Base-by-base conservation (phyloP, 768 basidiomycete species). In the Vishniacozyma victoriae region DNA sequence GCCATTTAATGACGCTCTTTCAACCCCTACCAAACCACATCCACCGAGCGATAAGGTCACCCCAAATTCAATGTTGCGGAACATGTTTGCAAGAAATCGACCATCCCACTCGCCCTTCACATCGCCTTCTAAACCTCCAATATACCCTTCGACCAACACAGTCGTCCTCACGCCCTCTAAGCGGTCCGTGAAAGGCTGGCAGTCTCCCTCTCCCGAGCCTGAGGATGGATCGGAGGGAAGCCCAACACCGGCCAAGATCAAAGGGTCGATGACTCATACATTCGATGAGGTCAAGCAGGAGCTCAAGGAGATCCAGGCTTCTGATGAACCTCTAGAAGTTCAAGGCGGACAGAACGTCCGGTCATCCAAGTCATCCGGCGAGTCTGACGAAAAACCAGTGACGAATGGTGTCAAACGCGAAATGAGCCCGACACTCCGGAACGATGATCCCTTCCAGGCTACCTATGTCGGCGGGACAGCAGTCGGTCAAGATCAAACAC, bases 1-100 rank as follows among this genome's bases (percentile, higher is more conserved):
- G n/a, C 61, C 58, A 3, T 62, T 51, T 40, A 56, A 53, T 31
- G 49, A 56, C n/a, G 38, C 43, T 3, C 33, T 45, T 1, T 26
- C 37, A n/a, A 61, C 61, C 3, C 62, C 59, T 5, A 43, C 43
- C 7, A 60, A 60, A 43, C 48, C 53, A n/a, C 50, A 50, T 19
- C 54, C 56, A 14, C 48, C 59, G 9, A 60, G 55, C 41, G 57
- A 64, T 6, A 61, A 55, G 31, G 51, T 57, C 14, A 68, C 66
- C 1, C 66, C 66, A 3, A 64, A 52, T 4, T 56, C 60, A 3
- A 53, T 64, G 18, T 52, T 60, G 19, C 55, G 60, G 0, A 68
- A 68, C 42, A 36, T 64, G 0, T 68, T 68, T 26, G 57, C 66
- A 18, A 55, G 47, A 37, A 53, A 46, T 51, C 50, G 60, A 11